phyloP scores from a whole-genome alignment of 176 grass and related monocot species.

The Oryza punctata region DNA sequence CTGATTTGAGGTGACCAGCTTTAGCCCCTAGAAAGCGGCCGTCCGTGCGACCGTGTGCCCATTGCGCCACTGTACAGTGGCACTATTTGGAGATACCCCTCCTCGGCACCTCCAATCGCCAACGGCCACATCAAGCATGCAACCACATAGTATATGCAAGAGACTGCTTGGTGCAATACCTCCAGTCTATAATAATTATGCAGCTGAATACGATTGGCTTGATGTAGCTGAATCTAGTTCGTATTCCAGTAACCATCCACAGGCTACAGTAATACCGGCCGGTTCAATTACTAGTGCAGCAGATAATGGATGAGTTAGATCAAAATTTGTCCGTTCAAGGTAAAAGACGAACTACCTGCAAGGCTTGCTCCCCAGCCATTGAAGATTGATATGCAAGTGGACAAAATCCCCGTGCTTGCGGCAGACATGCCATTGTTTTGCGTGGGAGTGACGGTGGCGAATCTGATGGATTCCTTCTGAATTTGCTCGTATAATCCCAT shows the following conservation, averaged over 20 bases:
- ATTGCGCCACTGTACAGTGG: background rate
- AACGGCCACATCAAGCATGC: background rate
- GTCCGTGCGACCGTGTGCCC: background rate
- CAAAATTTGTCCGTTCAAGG: background rate
- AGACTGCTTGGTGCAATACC: background rate
- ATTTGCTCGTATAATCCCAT: background rate
- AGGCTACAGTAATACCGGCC: background rate
- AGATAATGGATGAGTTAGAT: background rate
- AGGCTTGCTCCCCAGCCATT: background rate
- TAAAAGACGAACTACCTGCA: background rate
- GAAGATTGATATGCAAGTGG: background rate
- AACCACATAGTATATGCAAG: background rate
- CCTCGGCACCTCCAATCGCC: background rate
- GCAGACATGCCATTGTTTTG: background rate
- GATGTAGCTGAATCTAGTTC: background rate
- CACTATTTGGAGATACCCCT: slow-evolving; percentile 20
- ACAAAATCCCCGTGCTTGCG: slow-evolving; percentile 20
- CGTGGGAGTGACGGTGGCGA: background rate
- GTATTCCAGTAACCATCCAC: background rate
- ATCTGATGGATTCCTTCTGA: background rate
- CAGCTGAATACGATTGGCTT: background rate
- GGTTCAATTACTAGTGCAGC: background rate
- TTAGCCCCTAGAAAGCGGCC: background rate
- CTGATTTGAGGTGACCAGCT: background rate
- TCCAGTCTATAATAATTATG: background rate